A percentile compares a stretch with the other conserved stretches of the same genome.
phyloP scores from a whole-genome alignment of 2,329 filamentous ascomycete species.

The Samsoniella hepiali region DNA sequence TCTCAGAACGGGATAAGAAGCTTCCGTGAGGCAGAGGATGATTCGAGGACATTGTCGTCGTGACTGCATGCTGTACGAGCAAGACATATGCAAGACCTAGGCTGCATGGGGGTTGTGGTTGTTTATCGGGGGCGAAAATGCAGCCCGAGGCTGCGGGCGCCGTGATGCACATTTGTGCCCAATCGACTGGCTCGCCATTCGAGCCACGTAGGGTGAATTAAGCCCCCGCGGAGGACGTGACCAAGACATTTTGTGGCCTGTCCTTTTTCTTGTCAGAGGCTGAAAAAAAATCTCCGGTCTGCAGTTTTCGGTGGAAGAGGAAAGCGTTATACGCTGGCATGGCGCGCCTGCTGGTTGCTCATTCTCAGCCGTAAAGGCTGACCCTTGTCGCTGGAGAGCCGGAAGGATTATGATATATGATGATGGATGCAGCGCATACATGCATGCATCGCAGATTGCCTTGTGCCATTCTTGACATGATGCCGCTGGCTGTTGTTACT shows the following conservation, averaged over 20 bases:
- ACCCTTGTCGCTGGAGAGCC: background rate
- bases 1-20: background rate
- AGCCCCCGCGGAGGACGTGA: background rate
- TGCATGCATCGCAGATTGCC: conserved; percentile 12
- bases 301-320: conserved; percentile 12
- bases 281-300: background rate
- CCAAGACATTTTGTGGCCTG: background rate
- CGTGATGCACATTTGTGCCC: conserved; percentile 14
- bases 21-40: background rate
- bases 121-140: background rate
- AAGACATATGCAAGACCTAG: conserved; percentile 2
- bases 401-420: conserved; percentile 10
- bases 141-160: conserved; percentile 10
- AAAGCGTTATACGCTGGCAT: background rate
- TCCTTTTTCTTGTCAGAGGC: background rate
- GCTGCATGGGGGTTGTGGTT: background rate
- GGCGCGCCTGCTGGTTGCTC: background rate
- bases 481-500: background rate
- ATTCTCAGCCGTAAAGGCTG: background rate
- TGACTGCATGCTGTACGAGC: conserved; percentile 11
- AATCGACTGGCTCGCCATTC: conserved; percentile 1
- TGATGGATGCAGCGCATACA: conserved; percentile 13
- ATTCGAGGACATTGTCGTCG: conserved; percentile 1
- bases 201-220: conserved; percentile 12
- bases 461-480: background rate